Base-by-base conservation (phyloP, 2,329 filamentous ascomycete genomes). In the Microdochium nivale region DNA sequence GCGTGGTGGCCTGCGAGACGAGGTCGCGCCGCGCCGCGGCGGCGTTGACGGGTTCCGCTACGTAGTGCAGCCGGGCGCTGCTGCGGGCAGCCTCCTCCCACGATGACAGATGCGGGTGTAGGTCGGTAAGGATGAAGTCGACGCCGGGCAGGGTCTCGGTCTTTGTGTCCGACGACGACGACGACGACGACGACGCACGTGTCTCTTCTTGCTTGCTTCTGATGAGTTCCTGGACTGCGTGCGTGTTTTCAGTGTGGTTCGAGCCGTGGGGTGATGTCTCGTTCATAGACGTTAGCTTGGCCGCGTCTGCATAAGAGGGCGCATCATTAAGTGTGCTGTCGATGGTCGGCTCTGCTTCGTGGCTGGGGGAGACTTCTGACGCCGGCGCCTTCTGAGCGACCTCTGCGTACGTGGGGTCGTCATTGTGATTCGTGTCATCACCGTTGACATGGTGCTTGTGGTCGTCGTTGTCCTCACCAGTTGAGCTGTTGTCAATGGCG, bases 41-140 rank as follows among this genome's bases (percentile, higher is more conserved):
- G 11, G 87, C 87, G 67, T 90, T 84, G 0, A 90, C 80, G 14
- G 81, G 70, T 32, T 77, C 65, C 0, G 74, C 63, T 35, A 88
- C 74, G 59, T 80, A 90, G 21, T 69, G 75, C 24, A 91, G 62
- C 58, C 81, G 73, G 2, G 75, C 68, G 53, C 78, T 81, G 49
- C 69, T 67, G 49, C 73, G 71, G 16, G 75, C 72, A 4, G 80
- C 75, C 2, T 65, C 64, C 23, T 74, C 70, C 84, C 84, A 87
- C 53, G 80, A 76, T 32, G 74, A 69, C 23, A 82, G 67, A 63
- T 86, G 81, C 11, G 84, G 84, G 60, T 83, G 80, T 32, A 87
- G 64, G 64, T 87, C 84, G 0, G 83, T 86, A 47, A 87, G 72
- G 51, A 87, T 70, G 60, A 87, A 87, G 51, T 76, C 69, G 33